These are phyloP conservation scores for Rhododendron mucronatum DNA, from an alignment of 148 eudicot species.

Conservation along the genomic window DNA sequence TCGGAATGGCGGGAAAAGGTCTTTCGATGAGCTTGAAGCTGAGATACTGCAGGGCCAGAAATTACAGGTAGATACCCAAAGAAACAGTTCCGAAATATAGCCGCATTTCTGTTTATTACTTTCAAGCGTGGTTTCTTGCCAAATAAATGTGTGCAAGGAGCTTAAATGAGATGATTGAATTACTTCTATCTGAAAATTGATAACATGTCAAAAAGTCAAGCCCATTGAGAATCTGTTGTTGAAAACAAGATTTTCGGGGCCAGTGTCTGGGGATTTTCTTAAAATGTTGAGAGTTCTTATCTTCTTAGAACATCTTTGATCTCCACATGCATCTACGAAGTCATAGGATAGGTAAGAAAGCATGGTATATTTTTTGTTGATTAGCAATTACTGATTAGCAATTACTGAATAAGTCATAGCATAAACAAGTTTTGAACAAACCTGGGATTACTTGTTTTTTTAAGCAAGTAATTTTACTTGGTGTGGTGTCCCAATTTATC, in stretches of 20 bases:
- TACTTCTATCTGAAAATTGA: background rate
- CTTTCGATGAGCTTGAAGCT: slow-evolving; percentile 88
- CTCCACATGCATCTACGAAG: background rate
- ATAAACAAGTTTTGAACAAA: background rate
- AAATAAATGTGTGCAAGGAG: background rate
- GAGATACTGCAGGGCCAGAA: slow-evolving; percentile 97
- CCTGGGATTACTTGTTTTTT: background rate
- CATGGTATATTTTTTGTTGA: background rate
- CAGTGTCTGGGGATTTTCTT: background rate
- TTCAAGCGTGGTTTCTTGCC: background rate
- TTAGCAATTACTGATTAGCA: background rate
- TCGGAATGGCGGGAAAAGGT: slow-evolving; percentile 73
- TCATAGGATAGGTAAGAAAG: background rate
- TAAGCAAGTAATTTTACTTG: background rate
- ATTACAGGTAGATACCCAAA: slow-evolving; percentile 52
- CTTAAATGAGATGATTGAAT: background rate
- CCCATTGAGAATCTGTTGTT: background rate
- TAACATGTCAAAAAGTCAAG: background rate
- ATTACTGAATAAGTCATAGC: background rate
- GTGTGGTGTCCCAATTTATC: background rate
- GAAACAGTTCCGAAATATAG: background rate
- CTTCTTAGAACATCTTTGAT: background rate
- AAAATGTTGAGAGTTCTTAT: background rate
- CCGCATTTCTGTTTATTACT: background rate
- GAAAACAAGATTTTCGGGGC: background rate